Evolutionary conservation across 352 stramenopile genomes (phyloP).

Genomic region (Albugo laibachii): DNA sequence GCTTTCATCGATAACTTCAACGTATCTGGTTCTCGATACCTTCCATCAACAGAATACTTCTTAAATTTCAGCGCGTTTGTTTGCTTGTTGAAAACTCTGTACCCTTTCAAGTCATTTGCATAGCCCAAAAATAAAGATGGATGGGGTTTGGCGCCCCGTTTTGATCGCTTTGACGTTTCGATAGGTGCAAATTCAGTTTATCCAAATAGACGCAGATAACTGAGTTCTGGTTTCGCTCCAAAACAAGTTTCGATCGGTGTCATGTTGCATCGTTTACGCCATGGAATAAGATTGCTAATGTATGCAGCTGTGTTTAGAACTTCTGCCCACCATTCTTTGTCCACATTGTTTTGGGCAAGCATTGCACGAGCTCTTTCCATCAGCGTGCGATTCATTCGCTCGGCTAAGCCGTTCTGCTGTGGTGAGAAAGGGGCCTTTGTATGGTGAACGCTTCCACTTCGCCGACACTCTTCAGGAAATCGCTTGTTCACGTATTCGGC

Average conservation of each 20-base stretch:
- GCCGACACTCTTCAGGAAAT: too few relatives aligned
- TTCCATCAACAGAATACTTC: not conserved
- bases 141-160: slow-evolving; percentile 7
- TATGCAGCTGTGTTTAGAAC: not conserved
- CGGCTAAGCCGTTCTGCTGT: too few relatives aligned
- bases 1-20: not conserved
- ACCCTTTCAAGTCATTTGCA: slow-evolving; percentile 6
- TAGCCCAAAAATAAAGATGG: slow-evolving; percentile 12
- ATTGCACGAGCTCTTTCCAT: not conserved
- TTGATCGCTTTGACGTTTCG: slow-evolving; percentile 2
- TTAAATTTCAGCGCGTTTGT: not conserved
- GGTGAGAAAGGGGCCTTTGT: too few relatives aligned
- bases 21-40: not conserved
- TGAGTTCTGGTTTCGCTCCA: slow-evolving; percentile 2
- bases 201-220: slow-evolving; percentile 5
- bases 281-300: too few relatives aligned
- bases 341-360: not conserved
- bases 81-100: slow-evolving; percentile 4
- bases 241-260: not conserved
- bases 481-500: too few relatives aligned
- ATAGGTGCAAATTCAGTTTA: slow-evolving; percentile 7
- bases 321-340: not conserved
- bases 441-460: too few relatives aligned
- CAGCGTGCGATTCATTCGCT: not conserved
- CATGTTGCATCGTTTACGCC: not conserved